Base-by-base conservation (phyloP, 2,329 filamentous ascomycete species). In the Penicillium rolfsii region DNA sequence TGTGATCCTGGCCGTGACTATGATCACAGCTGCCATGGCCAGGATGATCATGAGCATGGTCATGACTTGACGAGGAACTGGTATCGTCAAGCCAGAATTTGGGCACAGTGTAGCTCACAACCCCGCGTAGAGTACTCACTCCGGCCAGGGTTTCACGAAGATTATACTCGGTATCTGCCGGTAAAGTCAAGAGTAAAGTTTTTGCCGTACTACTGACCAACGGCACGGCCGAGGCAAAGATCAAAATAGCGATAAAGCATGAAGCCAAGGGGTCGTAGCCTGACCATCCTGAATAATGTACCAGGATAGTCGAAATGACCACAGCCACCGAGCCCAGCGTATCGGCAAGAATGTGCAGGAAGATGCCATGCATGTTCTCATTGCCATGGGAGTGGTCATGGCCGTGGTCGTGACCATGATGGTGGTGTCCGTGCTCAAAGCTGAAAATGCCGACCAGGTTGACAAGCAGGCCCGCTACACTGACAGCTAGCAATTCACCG, bases 311-410 rank as follows among this genome's bases (percentile, higher is more conserved):
- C 7, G 93, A 97, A 36, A 93, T 87, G 63, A 99, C 97, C 52
- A 99, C 95, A 0, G 95, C 95, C 1, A 93, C 90, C 57, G 93
- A 97, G 28, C 95, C 95, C 33, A 98, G 87, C 0, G 95, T 96
- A 74, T 99, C 95, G 5, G 95, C 95, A 30, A 98, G 83, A 54
- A 99, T 91, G 72, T 99, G 95, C 22, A 99, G 82, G 77, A 96
- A 99, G 67, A 99, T 98, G 12, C 95, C 95, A 69, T 95, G 87
- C 93, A 99, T 97, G 73, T 99, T 99, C 71, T 99, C 95, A 75
- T 97, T 97, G 63, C 92, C 90, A 71, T 93, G 90, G 22, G 72
- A 73, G 62, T 80, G 79, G 36, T 66, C 71, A 60, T 82, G 81
- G 7, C 71, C 74, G 60, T 86, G 84, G 28, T 73, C 77, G 58